Evolutionary conservation across 805 yeast species (phyloP).

Genomic region (Spathaspora arborariae): DNA sequence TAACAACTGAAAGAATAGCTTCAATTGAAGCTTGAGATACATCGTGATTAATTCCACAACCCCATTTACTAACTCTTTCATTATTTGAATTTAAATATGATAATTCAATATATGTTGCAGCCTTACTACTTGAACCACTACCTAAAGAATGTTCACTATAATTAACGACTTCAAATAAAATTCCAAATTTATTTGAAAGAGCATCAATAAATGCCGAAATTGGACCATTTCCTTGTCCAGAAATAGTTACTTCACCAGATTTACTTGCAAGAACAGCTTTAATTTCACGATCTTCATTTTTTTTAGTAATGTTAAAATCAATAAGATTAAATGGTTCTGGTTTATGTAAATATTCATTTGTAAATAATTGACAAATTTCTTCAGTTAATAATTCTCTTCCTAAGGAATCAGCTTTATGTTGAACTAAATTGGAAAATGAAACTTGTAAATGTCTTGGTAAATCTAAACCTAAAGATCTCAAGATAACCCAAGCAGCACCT

Average conservation of each 20-base stretch:
- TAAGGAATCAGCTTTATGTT: slow-evolving; percentile 55
- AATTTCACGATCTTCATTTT: slow-evolving; percentile 38
- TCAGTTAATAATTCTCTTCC: slow-evolving; percentile 69
- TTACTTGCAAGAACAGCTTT: slow-evolving; percentile 40
- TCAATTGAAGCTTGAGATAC: slow-evolving; percentile 48
- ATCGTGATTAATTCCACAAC: slow-evolving; percentile 42
- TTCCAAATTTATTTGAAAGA: slow-evolving; percentile 47
- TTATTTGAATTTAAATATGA: slow-evolving; percentile 34
- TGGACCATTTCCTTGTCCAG: slow-evolving; percentile 75
- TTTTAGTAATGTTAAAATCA: slow-evolving; percentile 46
- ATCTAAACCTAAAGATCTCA: slow-evolving; percentile 67
- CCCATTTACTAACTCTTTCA: slow-evolving; percentile 35
- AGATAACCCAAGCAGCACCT: slow-evolving; percentile 81
- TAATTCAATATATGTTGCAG: slow-evolving; percentile 71
- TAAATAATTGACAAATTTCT: slow-evolving; percentile 60
- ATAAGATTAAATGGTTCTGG: slow-evolving; percentile 29
- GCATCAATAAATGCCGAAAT: slow-evolving; percentile 72
- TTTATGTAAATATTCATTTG: slow-evolving; percentile 46
- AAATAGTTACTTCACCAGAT: slow-evolving; percentile 33
- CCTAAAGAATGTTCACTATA: slow-evolving; percentile 75
- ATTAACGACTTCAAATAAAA: slow-evolving; percentile 57
- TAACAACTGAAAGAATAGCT: slow-evolving; percentile 61
- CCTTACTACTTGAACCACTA: slow-evolving; percentile 65
- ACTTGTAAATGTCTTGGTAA: slow-evolving; percentile 71
- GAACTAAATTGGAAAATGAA: slow-evolving; percentile 62